These are phyloP conservation scores for Diutina ranongensis DNA, from an alignment of 1,139 yeast genomes.

Conservation along the genomic window DNA sequence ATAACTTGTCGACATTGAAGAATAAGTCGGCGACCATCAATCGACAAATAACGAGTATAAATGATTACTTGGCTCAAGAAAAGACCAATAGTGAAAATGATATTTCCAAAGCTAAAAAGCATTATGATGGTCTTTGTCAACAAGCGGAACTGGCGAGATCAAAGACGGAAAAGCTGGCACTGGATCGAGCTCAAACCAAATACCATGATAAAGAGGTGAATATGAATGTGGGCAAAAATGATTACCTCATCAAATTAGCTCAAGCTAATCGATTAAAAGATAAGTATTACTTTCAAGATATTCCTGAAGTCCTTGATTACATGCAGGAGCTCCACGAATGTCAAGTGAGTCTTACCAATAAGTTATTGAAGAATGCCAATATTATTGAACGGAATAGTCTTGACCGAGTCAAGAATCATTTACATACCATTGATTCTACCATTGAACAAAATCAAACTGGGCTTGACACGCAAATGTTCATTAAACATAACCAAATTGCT, in stretches of 20 bases:
- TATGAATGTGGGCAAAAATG: conserved; percentile 82
- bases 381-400: conserved; percentile 49
- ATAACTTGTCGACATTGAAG: conserved; percentile 46
- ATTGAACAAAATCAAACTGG: conserved; percentile 63
- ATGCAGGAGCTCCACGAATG: conserved; percentile 78
- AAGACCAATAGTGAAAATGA: conserved; percentile 53
- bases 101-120: conserved; percentile 58
- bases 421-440: conserved; percentile 44
- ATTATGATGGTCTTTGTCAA: conserved; percentile 71
- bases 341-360: conserved; percentile 62
- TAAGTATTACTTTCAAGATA: conserved; percentile 84
- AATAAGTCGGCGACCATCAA: conserved; percentile 43
- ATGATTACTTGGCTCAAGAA: conserved; percentile 45
- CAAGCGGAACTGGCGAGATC: conserved; percentile 71
- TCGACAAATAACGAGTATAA: conserved; percentile 44
- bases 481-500: conserved; percentile 63
- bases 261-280: conserved; percentile 87
- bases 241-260: conserved; percentile 67
- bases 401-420: conserved; percentile 40
- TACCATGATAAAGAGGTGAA: conserved; percentile 54
- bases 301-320: conserved; percentile 84
- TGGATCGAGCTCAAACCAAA: conserved; percentile 49
- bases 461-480: conserved; percentile 82
- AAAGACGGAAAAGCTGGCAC: conserved; percentile 48
- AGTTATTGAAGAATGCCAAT: conserved; percentile 54